Evolutionary conservation across 2,329 filamentous ascomycete genomes (phyloP), one percentile per base, ranked within the genome.

Genomic region (Zopfia rhizophila): DNA sequence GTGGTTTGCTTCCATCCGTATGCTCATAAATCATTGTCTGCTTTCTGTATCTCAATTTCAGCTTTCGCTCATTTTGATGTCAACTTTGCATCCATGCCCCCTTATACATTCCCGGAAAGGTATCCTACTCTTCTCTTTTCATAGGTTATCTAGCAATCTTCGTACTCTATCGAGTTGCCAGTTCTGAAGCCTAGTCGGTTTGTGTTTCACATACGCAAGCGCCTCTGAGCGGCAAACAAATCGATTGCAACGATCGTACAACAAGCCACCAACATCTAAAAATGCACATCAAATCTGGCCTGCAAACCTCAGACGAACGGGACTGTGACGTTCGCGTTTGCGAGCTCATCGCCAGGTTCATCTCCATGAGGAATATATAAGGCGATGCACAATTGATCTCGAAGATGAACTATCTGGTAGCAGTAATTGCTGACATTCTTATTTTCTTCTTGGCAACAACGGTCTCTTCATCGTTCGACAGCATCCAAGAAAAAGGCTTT

Each of bases 271-370:
- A 33, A 22, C 13, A 24, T 28, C 22, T 13, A 24, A 21, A 14
- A 32, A 22, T n/a, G n/a, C n/a, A n/a, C 11, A 17, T 27, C 18
- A 38, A 7, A 28, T 17, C 11, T 28, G 21, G 7, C 14, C 25
- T 33, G 45, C 49, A 53, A 45, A 48, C 49, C 27, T 40, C 17
- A 10, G 16, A 11, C 13, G 21, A 37, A 33, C 33, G n/a, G 7
- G 3, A n/a, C 23, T 11, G 16, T 10, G 5, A 31, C 5, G 31
- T 36, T 17, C n/a, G n/a, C 18, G 24, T 32, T 41, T 48, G 5
- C 14, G 7, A 18, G 22, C 17, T 16, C 19, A 17, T 42, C 28
- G 6, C n/a, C n/a, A 32, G 12, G 8, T 32, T 10, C 8, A 32
- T 7, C 12, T 14, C 16, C 16, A 17, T n/a, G 14, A 8, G 8